Evolutionary conservation across 305 asterid genomes (phyloP).

Genomic region (Ruellia speciosa): DNA sequence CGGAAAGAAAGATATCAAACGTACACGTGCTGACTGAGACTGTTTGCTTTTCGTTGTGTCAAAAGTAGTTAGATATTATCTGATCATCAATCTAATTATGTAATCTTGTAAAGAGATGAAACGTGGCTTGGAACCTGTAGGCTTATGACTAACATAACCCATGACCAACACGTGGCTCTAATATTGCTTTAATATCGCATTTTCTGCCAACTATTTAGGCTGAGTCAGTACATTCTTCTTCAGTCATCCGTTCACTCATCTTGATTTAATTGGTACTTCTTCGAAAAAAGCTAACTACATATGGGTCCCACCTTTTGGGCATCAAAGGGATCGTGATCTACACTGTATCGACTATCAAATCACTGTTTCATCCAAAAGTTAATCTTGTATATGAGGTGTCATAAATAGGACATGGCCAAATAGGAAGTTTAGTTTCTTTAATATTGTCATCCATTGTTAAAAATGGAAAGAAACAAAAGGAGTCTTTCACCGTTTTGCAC

Average conservation of each 20-base stretch:
- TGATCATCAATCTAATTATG: not conserved
- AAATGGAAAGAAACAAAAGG: not conserved
- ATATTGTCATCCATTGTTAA: not conserved
- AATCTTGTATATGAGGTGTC: not conserved
- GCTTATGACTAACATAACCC: not conserved
- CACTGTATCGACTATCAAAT: not conserved
- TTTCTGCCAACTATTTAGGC: not conserved
- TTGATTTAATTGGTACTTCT: not conserved
- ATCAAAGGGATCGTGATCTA: not conserved
- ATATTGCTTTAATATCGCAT: not conserved
- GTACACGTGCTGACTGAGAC: too few species aligned
- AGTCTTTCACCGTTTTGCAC: not conserved
- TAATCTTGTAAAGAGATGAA: not conserved
- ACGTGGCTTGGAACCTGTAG: not conserved
- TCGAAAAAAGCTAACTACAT: not conserved
- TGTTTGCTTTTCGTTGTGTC: too few species aligned
- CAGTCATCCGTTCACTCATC: not conserved
- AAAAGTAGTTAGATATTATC: too few species aligned
- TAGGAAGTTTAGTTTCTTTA: not conserved
- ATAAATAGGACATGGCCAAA: not conserved
- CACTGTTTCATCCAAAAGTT: not conserved
- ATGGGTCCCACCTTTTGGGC: not conserved
- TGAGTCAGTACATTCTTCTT: not conserved
- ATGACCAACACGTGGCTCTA: not conserved
- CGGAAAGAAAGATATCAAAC: not conserved